Evolutionary conservation across 306 rosid species (phyloP), one percentile per base, ranked within the genome.

Genomic region (Gastrolobium villosum): DNA sequence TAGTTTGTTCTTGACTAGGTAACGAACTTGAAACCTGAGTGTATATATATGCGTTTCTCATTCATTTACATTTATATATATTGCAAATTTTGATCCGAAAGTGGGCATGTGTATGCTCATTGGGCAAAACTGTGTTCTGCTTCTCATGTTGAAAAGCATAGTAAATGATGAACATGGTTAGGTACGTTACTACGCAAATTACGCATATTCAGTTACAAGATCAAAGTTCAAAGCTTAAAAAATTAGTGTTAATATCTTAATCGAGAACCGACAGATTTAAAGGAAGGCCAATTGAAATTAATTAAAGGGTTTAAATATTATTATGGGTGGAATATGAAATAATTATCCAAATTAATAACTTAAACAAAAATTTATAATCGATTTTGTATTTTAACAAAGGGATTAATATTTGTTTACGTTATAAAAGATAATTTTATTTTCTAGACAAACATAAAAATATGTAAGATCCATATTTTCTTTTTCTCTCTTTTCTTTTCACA

Each of bases 41-140:
- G 85, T 59, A 83, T 10, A 67, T 11, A 46, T 83, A 74, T 53
- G 75, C 30, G 5, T 39, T 69, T 15, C 53, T 62, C 10, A 54
- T 31, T 34, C 48, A 14, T 62, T 32, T 72, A 35, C 46, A 7
- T 61, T 30, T 10, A 31, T 55, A 13, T 28, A 55, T 35, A 6
- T 61, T 34, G 10, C 62, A 39, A 64, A 11, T 63, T 76, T 52
- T 40, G 70, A 76, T 49, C 9, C 13, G 72, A 64, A 13, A 64
- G 4, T n/a, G 4, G 39, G 3, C 68, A n/a, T 63, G 69, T 20
- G 26, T 45, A 45, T 63, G 69, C 32, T 63, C 68, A 20, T 34
- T 31, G 15, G 8, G 26, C 65, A 60, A 61, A 61, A 35, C 35
- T 59, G 43, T 15, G 10, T 3, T 56, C 40, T 20, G n/a, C 32